phyloP scores from a whole-genome alignment of 108 stramenopile species.

The Nannochloropsis oceanica region DNA sequence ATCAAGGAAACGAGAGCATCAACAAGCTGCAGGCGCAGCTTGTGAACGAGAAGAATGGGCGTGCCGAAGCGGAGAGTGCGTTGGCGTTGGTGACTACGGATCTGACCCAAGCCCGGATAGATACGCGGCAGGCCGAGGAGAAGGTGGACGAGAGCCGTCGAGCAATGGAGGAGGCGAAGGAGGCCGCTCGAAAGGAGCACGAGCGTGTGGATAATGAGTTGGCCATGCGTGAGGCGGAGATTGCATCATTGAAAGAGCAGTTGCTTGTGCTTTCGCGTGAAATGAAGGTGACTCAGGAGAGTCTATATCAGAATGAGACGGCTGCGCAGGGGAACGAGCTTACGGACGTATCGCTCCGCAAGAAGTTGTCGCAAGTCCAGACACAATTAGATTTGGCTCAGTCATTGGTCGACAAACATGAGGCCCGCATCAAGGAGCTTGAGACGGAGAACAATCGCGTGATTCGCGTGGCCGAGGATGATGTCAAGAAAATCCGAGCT shows the following conservation, averaged over 20 bases:
- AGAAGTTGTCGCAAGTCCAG: not conserved
- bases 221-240: not conserved
- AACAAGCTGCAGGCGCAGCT: not conserved
- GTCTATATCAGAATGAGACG: not conserved
- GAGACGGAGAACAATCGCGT: not conserved
- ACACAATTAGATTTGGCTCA: not conserved
- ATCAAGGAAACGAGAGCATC: not conserved
- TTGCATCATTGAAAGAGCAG: not conserved
- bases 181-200: not conserved
- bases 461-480: not conserved
- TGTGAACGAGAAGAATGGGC: not conserved
- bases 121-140: not conserved
- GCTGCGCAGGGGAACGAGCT: not conserved
- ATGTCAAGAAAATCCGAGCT: not conserved
- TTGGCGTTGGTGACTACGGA: not conserved
- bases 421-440: not conserved
- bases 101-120: not conserved
- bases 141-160: not conserved
- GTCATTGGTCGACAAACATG: not conserved
- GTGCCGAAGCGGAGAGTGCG: not conserved
- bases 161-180: not conserved
- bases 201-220: not conserved
- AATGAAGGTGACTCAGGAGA: not conserved
- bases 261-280: not conserved
- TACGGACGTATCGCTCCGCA: not conserved